Conservation (phyloP, 768 basidiomycete genomes). For the Amanita molliuscula region DNA sequence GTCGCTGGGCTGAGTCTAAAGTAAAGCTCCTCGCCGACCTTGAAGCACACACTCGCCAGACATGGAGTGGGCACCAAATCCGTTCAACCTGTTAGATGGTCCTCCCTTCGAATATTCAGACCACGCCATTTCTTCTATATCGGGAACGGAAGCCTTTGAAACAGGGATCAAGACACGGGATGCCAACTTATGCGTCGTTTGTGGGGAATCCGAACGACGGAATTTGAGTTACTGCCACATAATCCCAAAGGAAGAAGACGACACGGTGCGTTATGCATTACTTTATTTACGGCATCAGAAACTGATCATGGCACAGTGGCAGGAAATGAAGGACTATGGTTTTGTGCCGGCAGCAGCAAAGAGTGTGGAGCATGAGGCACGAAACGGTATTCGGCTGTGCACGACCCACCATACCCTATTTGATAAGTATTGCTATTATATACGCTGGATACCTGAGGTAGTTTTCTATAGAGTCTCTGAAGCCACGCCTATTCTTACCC, state of each 20-base stretch:
- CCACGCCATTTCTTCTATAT: slow-evolving; percentile 7
- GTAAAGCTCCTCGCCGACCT: no score
- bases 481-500: neutral
- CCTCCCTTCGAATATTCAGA: slow-evolving; percentile 9
- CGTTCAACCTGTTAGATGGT: slow-evolving; percentile 8
- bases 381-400: slow-evolving; percentile 10
- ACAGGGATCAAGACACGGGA: slow-evolving; percentile 6
- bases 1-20: no score
- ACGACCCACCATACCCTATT: slow-evolving; percentile 4
- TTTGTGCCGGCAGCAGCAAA: slow-evolving; percentile 8
- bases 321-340: slow-evolving; percentile 5
- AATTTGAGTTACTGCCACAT: slow-evolving; percentile 2
- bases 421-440: slow-evolving; percentile 8
- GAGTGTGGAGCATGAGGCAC: slow-evolving; percentile 8
- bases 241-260: neutral
- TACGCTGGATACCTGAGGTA: slow-evolving; percentile 10
- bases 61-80: slow-evolving; percentile 7
- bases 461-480: neutral
- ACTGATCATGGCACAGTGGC: slow-evolving; percentile 9
- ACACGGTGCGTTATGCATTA: slow-evolving; percentile 7
- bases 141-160: slow-evolving; percentile 9
- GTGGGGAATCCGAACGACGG: slow-evolving; percentile 2
- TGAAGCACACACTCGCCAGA: no score
- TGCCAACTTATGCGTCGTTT: slow-evolving; percentile 5
- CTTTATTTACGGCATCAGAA: slow-evolving; percentile 8